A percentile compares a stretch with the other conserved stretches of the same genome.
Conservation (phyloP, 208 protist genomes). For the Wallacemonas sp. region DNA sequence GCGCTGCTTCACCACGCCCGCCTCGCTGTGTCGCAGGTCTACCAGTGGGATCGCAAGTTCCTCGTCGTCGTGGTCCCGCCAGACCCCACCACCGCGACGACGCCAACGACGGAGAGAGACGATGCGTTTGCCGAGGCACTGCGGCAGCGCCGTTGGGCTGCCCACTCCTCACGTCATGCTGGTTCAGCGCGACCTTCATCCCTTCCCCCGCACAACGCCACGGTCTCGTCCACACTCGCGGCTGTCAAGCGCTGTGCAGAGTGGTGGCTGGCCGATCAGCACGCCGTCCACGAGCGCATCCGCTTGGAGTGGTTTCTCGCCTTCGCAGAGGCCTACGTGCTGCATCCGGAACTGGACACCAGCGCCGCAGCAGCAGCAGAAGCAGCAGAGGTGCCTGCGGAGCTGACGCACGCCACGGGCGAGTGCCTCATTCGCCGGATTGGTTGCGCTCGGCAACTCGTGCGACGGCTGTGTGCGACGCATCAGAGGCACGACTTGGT, state of each 20-base stretch:
- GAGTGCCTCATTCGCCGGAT: no score
- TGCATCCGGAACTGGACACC: constrained; percentile 20
- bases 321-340: constrained; percentile 74
- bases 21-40: background rate
- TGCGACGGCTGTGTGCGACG: background rate
- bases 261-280: constrained; percentile 68
- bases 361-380: background rate
- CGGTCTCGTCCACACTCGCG: background rate
- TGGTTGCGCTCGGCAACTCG: background rate
- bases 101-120: background rate
- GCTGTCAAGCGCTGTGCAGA: background rate
- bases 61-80: constrained; percentile 17
- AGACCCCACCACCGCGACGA: background rate
- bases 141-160: background rate
- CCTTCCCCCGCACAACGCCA: background rate
- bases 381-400: background rate
- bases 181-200: background rate
- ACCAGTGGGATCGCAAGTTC: constrained; percentile 43
- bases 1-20: background rate
- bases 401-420: no score
- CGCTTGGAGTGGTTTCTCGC: constrained; percentile 72
- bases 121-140: background rate
- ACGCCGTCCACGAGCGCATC: constrained; percentile 78
- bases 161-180: background rate
- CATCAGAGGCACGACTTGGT: background rate